phyloP scores from a whole-genome alignment of 345 rosid genomes.

The Gossypium turneri region DNA sequence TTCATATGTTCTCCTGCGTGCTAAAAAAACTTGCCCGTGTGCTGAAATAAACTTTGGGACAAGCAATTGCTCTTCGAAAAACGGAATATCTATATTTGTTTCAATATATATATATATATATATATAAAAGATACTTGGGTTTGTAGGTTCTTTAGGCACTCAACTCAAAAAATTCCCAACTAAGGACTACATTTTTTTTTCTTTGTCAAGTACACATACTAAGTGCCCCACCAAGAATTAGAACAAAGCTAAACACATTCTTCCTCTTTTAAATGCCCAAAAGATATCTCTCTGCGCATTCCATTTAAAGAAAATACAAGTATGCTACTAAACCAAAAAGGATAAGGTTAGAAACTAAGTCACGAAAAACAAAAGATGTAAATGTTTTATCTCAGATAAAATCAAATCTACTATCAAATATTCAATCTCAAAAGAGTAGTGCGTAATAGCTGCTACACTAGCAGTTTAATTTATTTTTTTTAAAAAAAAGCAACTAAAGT shows the following conservation, averaged over 20 bases:
- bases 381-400: neutral
- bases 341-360: neutral
- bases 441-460: neutral
- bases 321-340: neutral
- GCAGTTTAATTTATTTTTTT: neutral
- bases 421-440: neutral
- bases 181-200: slow-evolving; percentile 52
- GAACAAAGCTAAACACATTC: slow-evolving; percentile 33
- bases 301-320: neutral
- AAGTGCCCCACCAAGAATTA: slow-evolving; percentile 76
- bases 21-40: no score
- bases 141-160: slow-evolving; percentile 53
- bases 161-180: slow-evolving; percentile 48
- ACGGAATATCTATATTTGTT: neutral
- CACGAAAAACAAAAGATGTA: no score
- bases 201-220: slow-evolving; percentile 56
- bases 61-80: neutral
- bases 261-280: neutral
- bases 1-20: no score
- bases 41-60: no score
- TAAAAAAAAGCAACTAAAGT: neutral
- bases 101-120: neutral
- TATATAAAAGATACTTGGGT: slow-evolving; percentile 7
- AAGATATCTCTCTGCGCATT: neutral
- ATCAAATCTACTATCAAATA: neutral